Percentiles rank a stretch among this genome's conserved stretches.
phyloP scores from a whole-genome alignment of 1,139 yeast species.

The Kluyveromyces sp. region DNA sequence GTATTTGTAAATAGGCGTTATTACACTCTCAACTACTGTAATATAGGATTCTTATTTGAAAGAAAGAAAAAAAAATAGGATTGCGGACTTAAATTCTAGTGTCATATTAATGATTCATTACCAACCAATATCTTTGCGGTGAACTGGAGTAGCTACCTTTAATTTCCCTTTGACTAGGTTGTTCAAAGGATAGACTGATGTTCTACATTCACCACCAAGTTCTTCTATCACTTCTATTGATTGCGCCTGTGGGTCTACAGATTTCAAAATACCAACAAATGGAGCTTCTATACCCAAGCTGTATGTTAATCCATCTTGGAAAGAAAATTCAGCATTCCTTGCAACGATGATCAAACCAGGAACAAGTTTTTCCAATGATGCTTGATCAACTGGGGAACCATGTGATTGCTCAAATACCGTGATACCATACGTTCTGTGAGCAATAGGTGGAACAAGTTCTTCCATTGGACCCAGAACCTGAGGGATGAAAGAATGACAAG shows the following conservation, averaged over 20 bases:
- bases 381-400: slow-evolving; percentile 49
- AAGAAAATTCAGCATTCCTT: slow-evolving; percentile 55
- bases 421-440: slow-evolving; percentile 64
- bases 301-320: slow-evolving; percentile 3
- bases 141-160: slow-evolving; percentile 67
- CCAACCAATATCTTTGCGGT: slow-evolving; percentile 61
- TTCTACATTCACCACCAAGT: slow-evolving; percentile 49
- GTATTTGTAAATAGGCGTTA: too few species aligned
- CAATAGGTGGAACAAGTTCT: slow-evolving; percentile 51
- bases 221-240: slow-evolving; percentile 70
- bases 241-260: slow-evolving; percentile 66
- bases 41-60: too few species aligned
- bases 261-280: slow-evolving; percentile 47
- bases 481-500: slow-evolving; percentile 24
- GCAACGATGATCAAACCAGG: slow-evolving; percentile 82
- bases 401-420: slow-evolving; percentile 53
- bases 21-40: too few species aligned
- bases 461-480: slow-evolving; percentile 16
- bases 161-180: slow-evolving; percentile 77
- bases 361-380: slow-evolving; percentile 33
- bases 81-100: too few species aligned
- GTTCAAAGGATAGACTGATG: slow-evolving; percentile 55
- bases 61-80: too few species aligned
- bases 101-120: slow-evolving; percentile 9
- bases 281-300: slow-evolving; percentile 30